These are phyloP conservation scores for Leccinum subgranulosum DNA, from an alignment of 768 basidiomycete species.

Conservation along the genomic window DNA sequence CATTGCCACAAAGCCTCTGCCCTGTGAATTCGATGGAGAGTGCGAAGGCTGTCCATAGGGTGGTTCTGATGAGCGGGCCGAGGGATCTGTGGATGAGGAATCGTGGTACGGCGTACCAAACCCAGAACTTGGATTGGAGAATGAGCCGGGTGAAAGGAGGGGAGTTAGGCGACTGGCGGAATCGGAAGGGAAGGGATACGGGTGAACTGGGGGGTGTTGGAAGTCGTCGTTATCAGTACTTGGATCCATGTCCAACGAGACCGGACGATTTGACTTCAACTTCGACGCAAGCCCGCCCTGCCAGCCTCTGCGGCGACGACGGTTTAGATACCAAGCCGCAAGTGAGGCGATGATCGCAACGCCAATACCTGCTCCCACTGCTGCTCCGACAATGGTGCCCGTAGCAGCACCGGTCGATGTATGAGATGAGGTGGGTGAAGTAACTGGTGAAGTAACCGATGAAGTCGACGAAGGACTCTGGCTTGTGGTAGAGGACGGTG, in stretches of 20 bases:
- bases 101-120: conserved; percentile 1
- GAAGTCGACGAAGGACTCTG: conserved; percentile 22
- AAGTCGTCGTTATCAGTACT: conserved; percentile 13
- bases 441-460: conserved; percentile 8
- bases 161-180: conserved; percentile 16
- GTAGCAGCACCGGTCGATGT: conserved; percentile 33
- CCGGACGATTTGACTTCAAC: conserved; percentile 31
- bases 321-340: conserved; percentile 47
- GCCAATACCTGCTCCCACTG: conserved; percentile 52
- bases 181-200: conserved; percentile 30
- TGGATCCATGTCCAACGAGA: conserved; percentile 38
- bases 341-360: conserved; percentile 50
- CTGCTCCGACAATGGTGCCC: conserved; percentile 46
- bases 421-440: conserved; percentile 19
- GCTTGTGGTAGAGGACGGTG: conserved; percentile 51
- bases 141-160: conserved; percentile 5
- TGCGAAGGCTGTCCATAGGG: conserved; percentile 6
- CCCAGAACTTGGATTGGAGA: background rate
- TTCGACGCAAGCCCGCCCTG: conserved; percentile 29
- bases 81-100: conserved; percentile 7
- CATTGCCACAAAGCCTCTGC: conserved; percentile 16
- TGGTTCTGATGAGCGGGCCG: conserved; percentile 4
- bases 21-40: conserved; percentile 20
- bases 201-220: conserved; percentile 35
- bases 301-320: conserved; percentile 19